Evolutionary conservation across 2,329 filamentous ascomycete species (phyloP).

Genomic region (Rhynchosporium agropyri): DNA sequence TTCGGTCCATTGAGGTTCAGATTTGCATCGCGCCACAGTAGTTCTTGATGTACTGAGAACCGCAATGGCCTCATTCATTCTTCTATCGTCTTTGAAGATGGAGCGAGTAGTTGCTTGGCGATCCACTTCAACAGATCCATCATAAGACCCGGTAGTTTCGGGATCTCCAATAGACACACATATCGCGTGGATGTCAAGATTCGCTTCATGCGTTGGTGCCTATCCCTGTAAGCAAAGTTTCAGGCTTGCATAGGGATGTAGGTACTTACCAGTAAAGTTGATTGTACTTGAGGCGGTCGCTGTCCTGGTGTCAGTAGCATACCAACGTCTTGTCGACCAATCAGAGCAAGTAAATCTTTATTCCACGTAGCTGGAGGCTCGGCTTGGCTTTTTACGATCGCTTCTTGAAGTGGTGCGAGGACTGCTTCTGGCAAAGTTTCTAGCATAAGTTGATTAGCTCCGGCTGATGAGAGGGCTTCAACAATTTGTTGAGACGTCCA

Average conservation of each 20-base stretch:
- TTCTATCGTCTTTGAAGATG: conserved; percentile 88
- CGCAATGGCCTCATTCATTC: conserved; percentile 81
- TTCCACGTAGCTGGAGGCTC: conserved; percentile 79
- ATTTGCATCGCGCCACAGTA: conserved; percentile 75
- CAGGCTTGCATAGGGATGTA: neutral
- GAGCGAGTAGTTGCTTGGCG: conserved; percentile 80
- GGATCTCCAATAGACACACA: conserved; percentile 65
- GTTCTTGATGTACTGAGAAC: conserved; percentile 85
- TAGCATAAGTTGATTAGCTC: conserved; percentile 67
- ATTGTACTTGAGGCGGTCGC: conserved; percentile 35
- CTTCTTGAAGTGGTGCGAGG: conserved; percentile 78
- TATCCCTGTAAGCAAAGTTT: conserved; percentile 39
- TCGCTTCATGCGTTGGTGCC: conserved; percentile 65
- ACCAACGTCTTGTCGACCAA: conserved; percentile 81
- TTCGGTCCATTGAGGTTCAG: conserved; percentile 78
- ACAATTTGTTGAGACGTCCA: conserved; percentile 65
- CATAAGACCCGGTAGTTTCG: conserved; percentile 61
- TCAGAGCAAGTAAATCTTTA: conserved; percentile 68
- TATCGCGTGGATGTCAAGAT: conserved; percentile 77
- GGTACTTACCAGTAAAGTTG: conserved; percentile 36
- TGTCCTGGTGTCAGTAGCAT: conserved; percentile 59
- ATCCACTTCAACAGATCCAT: conserved; percentile 82
- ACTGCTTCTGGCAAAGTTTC: conserved; percentile 86
- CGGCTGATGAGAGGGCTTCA: conserved; percentile 71
- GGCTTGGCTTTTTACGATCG: conserved; percentile 82